Evolutionary conservation across 2,329 filamentous ascomycete genomes (phyloP), one percentile per base, ranked within the genome.

Genomic region (Periconia sp.): DNA sequence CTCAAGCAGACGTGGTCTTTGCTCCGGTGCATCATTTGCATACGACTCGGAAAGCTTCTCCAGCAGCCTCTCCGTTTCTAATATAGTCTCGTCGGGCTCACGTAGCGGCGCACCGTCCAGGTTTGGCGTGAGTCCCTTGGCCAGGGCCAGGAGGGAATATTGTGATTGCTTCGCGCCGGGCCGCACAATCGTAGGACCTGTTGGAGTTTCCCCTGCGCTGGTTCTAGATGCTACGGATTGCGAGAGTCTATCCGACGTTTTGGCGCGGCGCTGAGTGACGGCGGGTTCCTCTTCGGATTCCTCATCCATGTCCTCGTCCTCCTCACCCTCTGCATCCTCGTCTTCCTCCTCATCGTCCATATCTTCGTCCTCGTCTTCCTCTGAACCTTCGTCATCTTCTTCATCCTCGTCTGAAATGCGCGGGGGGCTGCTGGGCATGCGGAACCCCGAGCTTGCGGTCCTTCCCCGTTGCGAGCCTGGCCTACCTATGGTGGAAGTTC

Each of bases 51-150:
- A 52, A 37, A 77, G 51, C 23, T 59, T 63, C 19, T 65, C 64
- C 40, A 95, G 73, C 28, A 89, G 71, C 26, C 83, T 78, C 65
- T 96, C 92, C 9, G 88, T 95, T 35, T 82, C 78, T 23, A 95
- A 72, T 32, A 96, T 83, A 15, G 95, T 69, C 32, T 85, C 78
- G 47, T 86, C 83, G 1, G 85, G 75, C 69, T 96, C 92, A 4
- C 77, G 77, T 32, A 95, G 74, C 13, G 71, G 60, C 1, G 87
- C 82, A 23, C 80, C 74, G 24, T 79, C 79, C 30, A 70, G 78
- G 68, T 65, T 82, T 65, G 67, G 74, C 65, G 76, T 85, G 8
- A 92, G 70, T 48, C 86, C 85, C 63, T 86, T 88, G 21, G 89
- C 88, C 46, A 95, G 83, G 5, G 80, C 75, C 4, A 84, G 80